Evolutionary conservation across 768 basidiomycete species (phyloP), one percentile per base, ranked within the genome.

Genomic region (Termitomyces sp.): DNA sequence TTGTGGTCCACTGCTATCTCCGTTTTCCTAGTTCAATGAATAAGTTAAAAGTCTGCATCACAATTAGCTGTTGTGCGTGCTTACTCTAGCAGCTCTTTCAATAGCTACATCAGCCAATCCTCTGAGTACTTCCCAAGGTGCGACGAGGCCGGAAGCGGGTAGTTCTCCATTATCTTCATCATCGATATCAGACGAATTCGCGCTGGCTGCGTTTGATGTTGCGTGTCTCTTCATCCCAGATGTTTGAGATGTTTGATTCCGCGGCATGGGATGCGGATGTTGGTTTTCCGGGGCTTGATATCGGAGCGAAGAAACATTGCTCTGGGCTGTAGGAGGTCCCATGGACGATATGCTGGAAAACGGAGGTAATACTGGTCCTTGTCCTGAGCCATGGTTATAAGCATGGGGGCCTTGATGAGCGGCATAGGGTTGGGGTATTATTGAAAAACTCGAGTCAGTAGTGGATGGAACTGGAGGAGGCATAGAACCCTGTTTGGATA

Each of bases 51-150:
- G 30, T 45, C 30, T 40, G 35, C 52, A 61, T 58, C 49, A 52
- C 32, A 26, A 33, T 54, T 46, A 33, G 51, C 38, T 28, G 18
- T 48, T 40, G 50, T 57, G 9, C 61, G 35, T 36, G 69, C 76
- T 55, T 68, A 87, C 90, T 80, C 88, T 88, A 53, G 85, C 85
- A 60, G 88, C 90, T 53, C 87, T 80, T 68, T 90, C 84, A 57
- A 84, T 86, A 36, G 90, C 90, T 32, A 90, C 89, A 73, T 90
- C 88, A 38, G 90, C 90, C 58, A 92, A 72, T 48, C 88, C 87
- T 61, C 89, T 78, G 53, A 92, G 76, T 43, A 92, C 91, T 72
- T 92, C 90, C 86, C 89, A 90, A 51, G 92, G 92, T 9, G 91
- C 92, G 54, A 92, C 85, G 48, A 94, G 80, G 49, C 92, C 90